These are phyloP conservation scores for Chenopodium suecicum DNA, from an alignment of 148 eudicot species.

Conservation along the genomic window DNA sequence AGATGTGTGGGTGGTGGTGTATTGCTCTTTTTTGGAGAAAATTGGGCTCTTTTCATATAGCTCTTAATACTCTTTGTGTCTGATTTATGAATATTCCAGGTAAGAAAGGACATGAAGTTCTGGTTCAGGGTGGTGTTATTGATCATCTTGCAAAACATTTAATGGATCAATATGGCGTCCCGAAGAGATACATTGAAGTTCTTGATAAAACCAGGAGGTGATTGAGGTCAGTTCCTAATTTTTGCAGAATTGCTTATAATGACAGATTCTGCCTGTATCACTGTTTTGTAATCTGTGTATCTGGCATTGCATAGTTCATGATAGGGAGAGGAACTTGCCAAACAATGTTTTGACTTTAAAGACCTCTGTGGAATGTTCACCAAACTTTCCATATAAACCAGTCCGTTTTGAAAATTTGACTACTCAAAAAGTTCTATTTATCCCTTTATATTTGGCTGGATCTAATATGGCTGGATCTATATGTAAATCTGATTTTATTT, in stretches of 20 bases:
- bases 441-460: neutral
- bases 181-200: constrained; percentile 91
- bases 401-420: neutral
- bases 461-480: neutral
- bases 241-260: neutral
- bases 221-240: constrained; percentile 40
- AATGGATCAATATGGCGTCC: constrained; percentile 84
- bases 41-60: neutral
- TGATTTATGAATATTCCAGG: constrained; percentile 42
- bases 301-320: neutral
- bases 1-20: too few species aligned
- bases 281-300: too few species aligned
- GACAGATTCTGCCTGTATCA: too few species aligned
- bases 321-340: neutral
- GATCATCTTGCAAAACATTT: constrained; percentile 91
- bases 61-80: neutral
- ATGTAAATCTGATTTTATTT: neutral
- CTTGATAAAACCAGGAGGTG: constrained; percentile 77
- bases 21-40: neutral
- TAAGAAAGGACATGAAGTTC: constrained; percentile 91
- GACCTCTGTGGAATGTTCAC: neutral
- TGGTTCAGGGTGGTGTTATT: constrained; percentile 93
- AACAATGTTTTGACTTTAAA: neutral
- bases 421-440: too few species aligned
- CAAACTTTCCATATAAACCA: neutral